These are phyloP conservation scores for Paradendryphiella salina DNA, from an alignment of 2,329 filamentous ascomycete species.

Conservation along the genomic window DNA sequence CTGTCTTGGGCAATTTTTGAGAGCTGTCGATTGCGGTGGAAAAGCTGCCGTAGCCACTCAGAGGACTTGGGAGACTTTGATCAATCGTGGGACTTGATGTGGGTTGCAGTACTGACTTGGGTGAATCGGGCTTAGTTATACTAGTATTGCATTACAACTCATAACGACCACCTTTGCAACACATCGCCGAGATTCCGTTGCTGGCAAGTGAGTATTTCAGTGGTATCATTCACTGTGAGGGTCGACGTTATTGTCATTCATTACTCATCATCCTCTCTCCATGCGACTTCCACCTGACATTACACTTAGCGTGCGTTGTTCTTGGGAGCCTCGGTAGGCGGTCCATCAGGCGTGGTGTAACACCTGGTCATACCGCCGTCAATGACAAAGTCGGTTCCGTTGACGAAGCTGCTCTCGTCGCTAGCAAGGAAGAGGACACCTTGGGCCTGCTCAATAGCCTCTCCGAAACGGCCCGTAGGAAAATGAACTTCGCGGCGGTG, in stretches of 20 bases:
- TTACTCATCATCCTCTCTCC: neutral
- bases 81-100: no score
- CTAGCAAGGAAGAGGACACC: slow-evolving; percentile 85
- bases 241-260: neutral
- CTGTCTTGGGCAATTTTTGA: slow-evolving; percentile 8
- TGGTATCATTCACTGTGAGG: neutral
- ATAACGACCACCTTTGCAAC: neutral
- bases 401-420: slow-evolving; percentile 88
- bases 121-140: neutral
- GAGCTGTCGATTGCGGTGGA: slow-evolving; percentile 15
- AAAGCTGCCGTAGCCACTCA: slow-evolving; percentile 15
- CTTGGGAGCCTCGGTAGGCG: slow-evolving; percentile 57
- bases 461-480: slow-evolving; percentile 83
- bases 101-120: neutral
- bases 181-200: neutral
- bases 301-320: slow-evolving; percentile 47
- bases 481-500: slow-evolving; percentile 85
- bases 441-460: slow-evolving; percentile 91
- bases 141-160: neutral
- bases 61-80: neutral
- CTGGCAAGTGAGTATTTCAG: neutral
- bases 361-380: slow-evolving; percentile 95
- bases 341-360: slow-evolving; percentile 69
- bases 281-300: neutral
- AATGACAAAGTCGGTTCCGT: slow-evolving; percentile 88